Evolutionary conservation across 2,329 filamentous ascomycete species (phyloP).

Genomic region (Cylindrodendrum hubeiense): DNA sequence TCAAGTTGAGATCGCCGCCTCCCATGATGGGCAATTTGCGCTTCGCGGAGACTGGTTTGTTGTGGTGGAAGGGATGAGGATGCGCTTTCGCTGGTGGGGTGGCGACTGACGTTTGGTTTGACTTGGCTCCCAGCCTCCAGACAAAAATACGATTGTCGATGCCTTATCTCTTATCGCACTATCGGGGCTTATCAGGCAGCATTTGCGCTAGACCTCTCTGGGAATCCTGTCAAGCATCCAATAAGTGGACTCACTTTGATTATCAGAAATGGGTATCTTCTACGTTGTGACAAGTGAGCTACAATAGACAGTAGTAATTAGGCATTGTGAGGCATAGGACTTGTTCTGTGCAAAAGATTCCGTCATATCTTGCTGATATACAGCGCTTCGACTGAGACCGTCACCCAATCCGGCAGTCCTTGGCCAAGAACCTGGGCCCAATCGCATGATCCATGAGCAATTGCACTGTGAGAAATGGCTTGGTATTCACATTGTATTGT

Average conservation of each 20-base stretch:
- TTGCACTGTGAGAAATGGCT: neutral
- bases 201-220: too few species aligned
- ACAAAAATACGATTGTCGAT: constrained; percentile 19
- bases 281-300: too few species aligned
- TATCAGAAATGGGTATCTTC: too few species aligned
- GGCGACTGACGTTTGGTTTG: constrained; percentile 31
- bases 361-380: neutral
- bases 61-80: constrained; percentile 22
- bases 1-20: constrained; percentile 93
- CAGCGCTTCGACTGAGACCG: neutral
- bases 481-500: constrained; percentile 38
- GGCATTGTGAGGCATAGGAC: too few species aligned
- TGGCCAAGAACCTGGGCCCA: neutral
- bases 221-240: neutral
- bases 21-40: constrained; percentile 73
- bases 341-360: too few species aligned
- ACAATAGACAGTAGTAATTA: too few species aligned
- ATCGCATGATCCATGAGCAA: neutral
- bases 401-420: neutral
- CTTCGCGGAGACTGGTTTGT: constrained; percentile 10
- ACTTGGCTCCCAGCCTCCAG: constrained; percentile 26
- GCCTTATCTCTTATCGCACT: constrained; percentile 35
- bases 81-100: constrained; percentile 30
- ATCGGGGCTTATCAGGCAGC: constrained; percentile 25
- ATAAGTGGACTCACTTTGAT: neutral